Conservation (phyloP, 2,329 filamentous ascomycete species). For the Proliferodiscus dingleyae region DNA sequence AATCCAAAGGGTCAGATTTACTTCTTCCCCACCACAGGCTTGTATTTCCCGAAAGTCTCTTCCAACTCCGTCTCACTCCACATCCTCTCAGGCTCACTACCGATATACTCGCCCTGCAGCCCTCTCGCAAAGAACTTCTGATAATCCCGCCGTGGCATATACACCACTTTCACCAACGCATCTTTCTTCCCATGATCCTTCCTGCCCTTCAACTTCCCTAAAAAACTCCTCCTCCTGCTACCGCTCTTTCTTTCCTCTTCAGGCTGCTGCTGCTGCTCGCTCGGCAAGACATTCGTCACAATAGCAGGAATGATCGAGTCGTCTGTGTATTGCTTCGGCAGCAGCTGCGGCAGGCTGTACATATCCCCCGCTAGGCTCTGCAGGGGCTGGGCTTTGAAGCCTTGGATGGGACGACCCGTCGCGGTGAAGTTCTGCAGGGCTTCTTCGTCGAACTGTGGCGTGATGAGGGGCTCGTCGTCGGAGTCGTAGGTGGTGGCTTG, state of each 20-base stretch:
- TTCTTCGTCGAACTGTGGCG: conserved; percentile 7
- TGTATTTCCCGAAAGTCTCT: conserved; percentile 23
- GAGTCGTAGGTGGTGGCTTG: conserved; percentile 16
- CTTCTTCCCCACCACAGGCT: conserved; percentile 12
- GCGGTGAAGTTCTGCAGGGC: conserved; percentile 23
- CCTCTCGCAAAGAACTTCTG: conserved; percentile 28
- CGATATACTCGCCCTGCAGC: conserved; percentile 25
- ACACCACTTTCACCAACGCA: conserved; percentile 25
- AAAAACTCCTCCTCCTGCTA: conserved; percentile 3
- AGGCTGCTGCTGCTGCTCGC: conserved; percentile 2
- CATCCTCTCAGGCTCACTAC: conserved; percentile 24
- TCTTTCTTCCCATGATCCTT: conserved; percentile 8
- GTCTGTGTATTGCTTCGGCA: conserved; percentile 26
- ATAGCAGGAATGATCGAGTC: conserved; percentile 31
- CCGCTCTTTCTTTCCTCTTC: conserved; percentile 2
- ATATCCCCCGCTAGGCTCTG: conserved; percentile 15
- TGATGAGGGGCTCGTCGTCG: conserved; percentile 24
- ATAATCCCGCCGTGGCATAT: conserved; percentile 30
- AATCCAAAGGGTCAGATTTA: no score
- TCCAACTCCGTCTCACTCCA: conserved; percentile 31
- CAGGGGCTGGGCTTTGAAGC: conserved; percentile 11
- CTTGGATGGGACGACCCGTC: conserved; percentile 22
- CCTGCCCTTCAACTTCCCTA: conserved; percentile 11
- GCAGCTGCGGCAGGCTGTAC: conserved; percentile 21
- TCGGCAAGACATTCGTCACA: conserved; percentile 14